Base-by-base conservation (phyloP, 495 filamentous ascomycete species). In the Monascus purpureus region DNA sequence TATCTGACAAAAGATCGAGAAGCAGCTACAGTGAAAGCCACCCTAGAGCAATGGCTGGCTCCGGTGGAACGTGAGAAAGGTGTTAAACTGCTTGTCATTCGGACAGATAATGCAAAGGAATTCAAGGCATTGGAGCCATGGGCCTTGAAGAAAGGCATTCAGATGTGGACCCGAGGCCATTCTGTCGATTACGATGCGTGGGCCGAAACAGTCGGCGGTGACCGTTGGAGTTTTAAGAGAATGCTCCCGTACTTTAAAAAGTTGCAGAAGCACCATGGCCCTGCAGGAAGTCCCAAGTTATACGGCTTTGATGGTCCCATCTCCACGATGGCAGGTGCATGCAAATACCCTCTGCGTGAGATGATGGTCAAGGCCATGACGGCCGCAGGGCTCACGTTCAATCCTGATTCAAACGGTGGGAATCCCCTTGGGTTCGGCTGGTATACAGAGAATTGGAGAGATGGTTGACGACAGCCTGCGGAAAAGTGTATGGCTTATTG, bases 171-270 rank as follows among this genome's bases (percentile, higher is more conserved):
- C n/a, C n/a, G n/a, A n/a, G n/a, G n/a, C n/a, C n/a, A n/a, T n/a
- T n/a, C n/a, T n/a, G n/a, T n/a, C n/a, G n/a, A n/a, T n/a, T n/a
- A n/a, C n/a, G n/a, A n/a, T n/a, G n/a, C n/a, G n/a, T n/a, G n/a
- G n/a, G n/a, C n/a, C n/a, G n/a, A n/a, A n/a, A n/a, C n/a, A n/a
- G n/a, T n/a, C n/a, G n/a, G n/a, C n/a, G n/a, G n/a, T n/a, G n/a
- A n/a, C n/a, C n/a, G n/a, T n/a, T n/a, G n/a, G n/a, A n/a, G n/a
- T n/a, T n/a, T n/a, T n/a, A n/a, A 22, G 42, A 23, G 41, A 0
- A 36, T 57, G 2, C 42, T 62, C 9, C 50, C 49, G 0, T 58
- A 55, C 32, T 52, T 65, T 20, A 38, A 40, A 16, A 39, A 30
- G 38, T 38, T 46, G 0, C 56, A 57, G 40, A 49, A 30, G 11